Percentiles rank a stretch among this genome's conserved stretches.
Conservation (phyloP, 148 eudicot species). For the Rhododendron simsii region DNA sequence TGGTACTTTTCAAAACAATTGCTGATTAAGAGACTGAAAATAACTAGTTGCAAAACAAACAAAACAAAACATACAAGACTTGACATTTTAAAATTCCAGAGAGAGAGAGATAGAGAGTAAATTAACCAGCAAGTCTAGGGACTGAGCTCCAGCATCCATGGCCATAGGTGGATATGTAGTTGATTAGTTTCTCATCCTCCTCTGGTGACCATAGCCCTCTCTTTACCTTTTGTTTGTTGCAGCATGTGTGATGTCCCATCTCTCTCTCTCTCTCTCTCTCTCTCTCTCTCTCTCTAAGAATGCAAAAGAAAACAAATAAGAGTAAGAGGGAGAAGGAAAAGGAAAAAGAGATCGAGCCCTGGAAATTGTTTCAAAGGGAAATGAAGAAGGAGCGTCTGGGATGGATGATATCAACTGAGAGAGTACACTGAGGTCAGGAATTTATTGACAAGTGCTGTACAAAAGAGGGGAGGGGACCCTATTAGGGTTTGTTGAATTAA, state of each 20-base stretch:
- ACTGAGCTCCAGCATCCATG: slow-evolving; percentile 93
- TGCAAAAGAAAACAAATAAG: too few relatives aligned
- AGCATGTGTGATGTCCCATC: slow-evolving; percentile 88
- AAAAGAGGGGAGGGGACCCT: slow-evolving; percentile 5
- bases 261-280: slow-evolving; percentile 14
- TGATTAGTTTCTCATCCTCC: slow-evolving; percentile 82
- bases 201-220: slow-evolving; percentile 95
- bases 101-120: slow-evolving; percentile 8
- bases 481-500: slow-evolving; percentile 13
- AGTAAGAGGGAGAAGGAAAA: too few relatives aligned
- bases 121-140: slow-evolving; percentile 66
- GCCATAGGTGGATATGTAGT: slow-evolving; percentile 64
- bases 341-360: too few relatives aligned
- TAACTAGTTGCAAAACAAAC: background rate
- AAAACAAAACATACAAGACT: background rate
- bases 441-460: slow-evolving; percentile 24
- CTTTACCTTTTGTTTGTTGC: slow-evolving; percentile 84
- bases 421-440: slow-evolving; percentile 14
- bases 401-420: slow-evolving; percentile 10
- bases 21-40: background rate
- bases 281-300: too few relatives aligned
- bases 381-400: background rate
- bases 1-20: background rate
- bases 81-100: background rate
- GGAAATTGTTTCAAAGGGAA: background rate